Evolutionary conservation across 306 rosid species (phyloP).

Genomic region (Prunus mume): DNA sequence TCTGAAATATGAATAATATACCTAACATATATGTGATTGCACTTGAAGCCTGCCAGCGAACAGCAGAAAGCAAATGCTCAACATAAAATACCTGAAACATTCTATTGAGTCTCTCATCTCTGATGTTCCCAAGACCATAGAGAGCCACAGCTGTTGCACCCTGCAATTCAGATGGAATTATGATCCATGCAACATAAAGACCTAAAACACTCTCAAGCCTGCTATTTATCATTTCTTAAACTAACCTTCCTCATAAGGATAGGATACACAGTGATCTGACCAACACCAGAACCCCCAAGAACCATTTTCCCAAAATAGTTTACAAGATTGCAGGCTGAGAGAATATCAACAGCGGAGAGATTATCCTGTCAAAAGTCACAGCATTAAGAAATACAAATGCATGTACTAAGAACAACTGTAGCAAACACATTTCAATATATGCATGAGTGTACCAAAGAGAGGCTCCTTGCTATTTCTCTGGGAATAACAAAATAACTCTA

Average conservation of each 20-base stretch:
- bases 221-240: slow-evolving; percentile 24
- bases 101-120: slow-evolving; percentile 97
- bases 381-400: slow-evolving; percentile 22
- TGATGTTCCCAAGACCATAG: slow-evolving; percentile 93
- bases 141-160: slow-evolving; percentile 93
- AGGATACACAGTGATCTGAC: slow-evolving; percentile 83
- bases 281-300: slow-evolving; percentile 99
- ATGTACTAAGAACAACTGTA: slow-evolving; percentile 21
- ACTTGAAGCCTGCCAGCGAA: slow-evolving; percentile 19
- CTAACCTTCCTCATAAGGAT: slow-evolving; percentile 93
- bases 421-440: slow-evolving; percentile 11
- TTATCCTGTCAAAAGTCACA: slow-evolving; percentile 78
- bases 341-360: slow-evolving; percentile 98
- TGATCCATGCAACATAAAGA: slow-evolving; percentile 8
- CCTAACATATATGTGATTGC: slow-evolving; percentile 9
- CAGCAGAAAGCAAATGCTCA: slow-evolving; percentile 18
- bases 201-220: slow-evolving; percentile 9
- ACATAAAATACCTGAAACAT: slow-evolving; percentile 82
- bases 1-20: slow-evolving; percentile 51
- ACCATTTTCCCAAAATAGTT: slow-evolving; percentile 96
- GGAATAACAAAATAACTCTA: neutral
- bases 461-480: neutral
- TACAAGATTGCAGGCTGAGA: slow-evolving; percentile 95
- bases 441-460: neutral
- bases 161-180: slow-evolving; percentile 44